Evolutionary conservation across 805 yeast genomes (phyloP).

Genomic region (Myxozyma geophila): DNA sequence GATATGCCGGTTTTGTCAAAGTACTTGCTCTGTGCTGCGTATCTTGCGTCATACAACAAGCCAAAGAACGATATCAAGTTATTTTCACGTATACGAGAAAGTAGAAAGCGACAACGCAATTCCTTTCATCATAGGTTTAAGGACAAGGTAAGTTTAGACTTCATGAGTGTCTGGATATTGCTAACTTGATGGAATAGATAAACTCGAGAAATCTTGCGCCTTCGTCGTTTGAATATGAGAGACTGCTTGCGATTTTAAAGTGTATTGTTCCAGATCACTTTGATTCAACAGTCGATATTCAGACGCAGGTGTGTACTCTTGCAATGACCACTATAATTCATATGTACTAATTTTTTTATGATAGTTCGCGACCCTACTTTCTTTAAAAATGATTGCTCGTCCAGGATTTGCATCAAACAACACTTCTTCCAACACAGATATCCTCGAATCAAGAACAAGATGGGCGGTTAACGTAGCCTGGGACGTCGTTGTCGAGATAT

Average conservation of each 20-base stretch:
- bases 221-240: constrained; percentile 73
- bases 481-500: constrained; percentile 62
- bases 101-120: constrained; percentile 13
- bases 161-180: not conserved
- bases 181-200: constrained; percentile 41
- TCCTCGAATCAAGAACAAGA: constrained; percentile 66
- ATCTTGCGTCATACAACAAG: constrained; percentile 77
- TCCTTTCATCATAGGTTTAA: constrained; percentile 7
- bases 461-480: constrained; percentile 82
- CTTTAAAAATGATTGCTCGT: constrained; percentile 57
- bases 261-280: constrained; percentile 60
- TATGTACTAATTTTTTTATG: constrained; percentile 35
- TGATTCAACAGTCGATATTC: constrained; percentile 38
- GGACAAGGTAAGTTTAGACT: constrained; percentile 18
- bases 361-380: constrained; percentile 62
- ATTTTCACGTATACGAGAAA: constrained; percentile 66
- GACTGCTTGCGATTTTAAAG: constrained; percentile 77
- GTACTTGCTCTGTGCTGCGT: constrained; percentile 78
- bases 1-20: constrained; percentile 45
- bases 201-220: constrained; percentile 72
- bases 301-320: constrained; percentile 39
- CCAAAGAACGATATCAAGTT: constrained; percentile 68
- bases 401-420: constrained; percentile 38
- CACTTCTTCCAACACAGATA: constrained; percentile 47
- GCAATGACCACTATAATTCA: not conserved